Base-by-base conservation (phyloP, 306 rosid species). In the Trifolium fragiferum region DNA sequence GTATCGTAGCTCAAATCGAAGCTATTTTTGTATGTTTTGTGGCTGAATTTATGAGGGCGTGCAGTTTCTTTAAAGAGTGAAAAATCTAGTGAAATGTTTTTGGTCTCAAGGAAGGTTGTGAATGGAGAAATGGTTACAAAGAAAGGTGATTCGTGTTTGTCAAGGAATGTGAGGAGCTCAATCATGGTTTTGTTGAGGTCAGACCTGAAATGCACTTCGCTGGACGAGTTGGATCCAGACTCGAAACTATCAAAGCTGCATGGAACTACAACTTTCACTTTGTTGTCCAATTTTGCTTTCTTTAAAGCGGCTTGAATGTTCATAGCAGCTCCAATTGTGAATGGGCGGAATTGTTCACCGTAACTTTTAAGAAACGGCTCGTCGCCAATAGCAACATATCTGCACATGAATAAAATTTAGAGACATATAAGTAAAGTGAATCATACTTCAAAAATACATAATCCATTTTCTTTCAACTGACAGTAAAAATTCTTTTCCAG, bases 371-470 rank as follows among this genome's bases (percentile, higher is more conserved):
- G 98, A 86, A 88, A 91, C 11, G 97, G 91, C 50, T 93, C 96
- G 44, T 91, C 94, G 70, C 98, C 98, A 41, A 93, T 91, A 50
- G 98, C 94, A 82, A 93, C 86, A 68, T 91, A 88, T 82, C 98
- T 93, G 90, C 73, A 84, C 70, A 82, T 16, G 68, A 58, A 41
- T 47, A 15, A 55, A 33, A 18, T 79, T 83, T 66, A 85, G 81
- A 59, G 49, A 16, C 57, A 68, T 19, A 60, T 19, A 66, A 20
- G 58, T 57, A 68, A 41, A 84, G 70, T 19, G 53, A 70, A 66
- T 25, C 43, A 71, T 55, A 23, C 69, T 51, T 38, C 32, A 32
- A 10, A 65, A 25, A 58, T 15, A 23, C 30, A 82, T 35, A 82
- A 78, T 41, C n/a, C 50, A 68, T 37, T 44, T 60, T 44, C 14